Conservation (phyloP, 2,329 filamentous ascomycete species). For the Penicillium nordicum region DNA sequence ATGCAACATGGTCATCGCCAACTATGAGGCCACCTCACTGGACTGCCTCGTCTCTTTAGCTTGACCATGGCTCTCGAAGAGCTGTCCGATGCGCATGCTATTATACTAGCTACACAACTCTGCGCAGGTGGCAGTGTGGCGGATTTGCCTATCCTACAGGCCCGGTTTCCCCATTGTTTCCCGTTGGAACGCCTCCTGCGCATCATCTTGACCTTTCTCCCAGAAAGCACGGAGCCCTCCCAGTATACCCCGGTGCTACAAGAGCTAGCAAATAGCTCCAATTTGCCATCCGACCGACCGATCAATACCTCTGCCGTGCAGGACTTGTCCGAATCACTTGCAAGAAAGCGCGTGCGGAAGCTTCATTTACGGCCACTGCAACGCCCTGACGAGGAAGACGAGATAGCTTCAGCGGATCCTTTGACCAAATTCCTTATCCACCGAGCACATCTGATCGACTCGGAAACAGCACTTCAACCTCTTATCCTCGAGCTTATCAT, state of each 20-base stretch:
- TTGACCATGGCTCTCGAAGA: conserved; percentile 35
- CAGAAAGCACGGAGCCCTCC: conserved; percentile 54
- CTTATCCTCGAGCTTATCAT: conserved; percentile 55
- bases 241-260: conserved; percentile 49
- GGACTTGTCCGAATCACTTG: conserved; percentile 48
- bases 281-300: conserved; percentile 26
- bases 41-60: conserved; percentile 11
- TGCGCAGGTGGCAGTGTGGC: conserved; percentile 54
- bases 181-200: conserved; percentile 54
- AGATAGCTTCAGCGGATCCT: conserved; percentile 45
- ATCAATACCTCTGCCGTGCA: conserved; percentile 49
- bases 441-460: conserved; percentile 58
- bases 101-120: conserved; percentile 57
- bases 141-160: conserved; percentile 51
- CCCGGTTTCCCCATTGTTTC: conserved; percentile 47
- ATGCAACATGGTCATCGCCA: conserved; percentile 24
- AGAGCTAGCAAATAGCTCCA: conserved; percentile 43
- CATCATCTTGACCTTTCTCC: conserved; percentile 61
- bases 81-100: conserved; percentile 55
- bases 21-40: conserved; percentile 28
- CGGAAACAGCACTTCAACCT: conserved; percentile 56
- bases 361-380: conserved; percentile 51
- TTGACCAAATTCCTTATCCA: conserved; percentile 59
- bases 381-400: conserved; percentile 44
- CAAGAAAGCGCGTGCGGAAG: conserved; percentile 51